Conservation (phyloP, 2,329 filamentous ascomycete genomes). For the Claviceps fusiformis region DNA sequence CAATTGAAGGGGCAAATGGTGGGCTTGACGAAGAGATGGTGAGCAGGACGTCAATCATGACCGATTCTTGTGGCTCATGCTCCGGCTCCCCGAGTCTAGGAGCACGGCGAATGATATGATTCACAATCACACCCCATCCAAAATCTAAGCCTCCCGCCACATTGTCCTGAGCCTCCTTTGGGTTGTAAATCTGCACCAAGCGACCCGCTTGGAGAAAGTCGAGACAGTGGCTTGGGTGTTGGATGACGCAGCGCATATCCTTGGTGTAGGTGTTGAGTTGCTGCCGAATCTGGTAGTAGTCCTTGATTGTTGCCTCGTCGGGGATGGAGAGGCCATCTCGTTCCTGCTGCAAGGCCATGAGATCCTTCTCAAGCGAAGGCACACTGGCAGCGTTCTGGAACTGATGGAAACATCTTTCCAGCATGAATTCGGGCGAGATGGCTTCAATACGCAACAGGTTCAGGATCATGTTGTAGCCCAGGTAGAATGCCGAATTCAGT, state of each 20-base stretch:
- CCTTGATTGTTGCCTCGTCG: constrained; percentile 78
- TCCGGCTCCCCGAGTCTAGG: constrained; percentile 56
- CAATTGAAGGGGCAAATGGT: constrained; percentile 25
- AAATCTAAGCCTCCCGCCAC: constrained; percentile 47
- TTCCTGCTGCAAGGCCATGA: constrained; percentile 65
- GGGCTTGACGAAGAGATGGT: constrained; percentile 38
- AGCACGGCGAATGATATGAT: constrained; percentile 51
- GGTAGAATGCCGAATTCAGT: constrained; percentile 92
- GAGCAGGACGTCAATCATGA: constrained; percentile 72
- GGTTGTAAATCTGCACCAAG: constrained; percentile 71
- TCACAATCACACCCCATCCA: constrained; percentile 84
- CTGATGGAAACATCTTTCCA: constrained; percentile 96
- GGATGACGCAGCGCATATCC: constrained; percentile 85
- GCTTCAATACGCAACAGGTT: constrained; percentile 95
- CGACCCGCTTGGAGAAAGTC: constrained; percentile 81
- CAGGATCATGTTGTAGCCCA: constrained; percentile 98
- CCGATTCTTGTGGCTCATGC: constrained; percentile 59
- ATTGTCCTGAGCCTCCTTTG: constrained; percentile 30
- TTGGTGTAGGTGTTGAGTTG: constrained; percentile 72
- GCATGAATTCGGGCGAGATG: constrained; percentile 97
- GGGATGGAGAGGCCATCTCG: constrained; percentile 61
- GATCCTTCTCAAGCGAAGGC: constrained; percentile 66
- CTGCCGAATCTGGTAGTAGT: constrained; percentile 84
- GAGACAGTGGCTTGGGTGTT: constrained; percentile 75
- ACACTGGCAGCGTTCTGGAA: constrained; percentile 93